Evolutionary conservation across 2,329 filamentous ascomycete genomes (phyloP).

Genomic region (Phialophora tarda): DNA sequence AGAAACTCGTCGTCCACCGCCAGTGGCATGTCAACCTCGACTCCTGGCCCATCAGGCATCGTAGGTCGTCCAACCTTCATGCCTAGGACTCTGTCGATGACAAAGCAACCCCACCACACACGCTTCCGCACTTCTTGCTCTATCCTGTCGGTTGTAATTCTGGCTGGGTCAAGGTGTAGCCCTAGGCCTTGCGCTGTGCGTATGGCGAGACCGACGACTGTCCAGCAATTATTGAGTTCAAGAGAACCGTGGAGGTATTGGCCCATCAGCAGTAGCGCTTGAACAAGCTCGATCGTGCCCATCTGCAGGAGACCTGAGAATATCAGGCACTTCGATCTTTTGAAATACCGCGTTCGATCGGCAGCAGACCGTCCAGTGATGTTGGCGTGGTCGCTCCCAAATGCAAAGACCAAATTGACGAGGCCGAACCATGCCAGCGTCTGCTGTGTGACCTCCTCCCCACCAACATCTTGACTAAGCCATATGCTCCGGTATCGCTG

Average conservation of each 20-base stretch:
- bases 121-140: conserved; percentile 13
- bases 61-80: conserved; percentile 15
- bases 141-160: conserved; percentile 5
- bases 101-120: conserved; percentile 17
- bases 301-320: conserved; percentile 15
- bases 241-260: conserved; percentile 11
- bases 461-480: conserved; percentile 14
- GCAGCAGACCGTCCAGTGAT: conserved; percentile 6
- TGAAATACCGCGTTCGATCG: conserved; percentile 17
- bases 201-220: conserved; percentile 13
- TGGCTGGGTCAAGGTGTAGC: conserved; percentile 14
- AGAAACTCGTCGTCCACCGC: conserved; percentile 17
- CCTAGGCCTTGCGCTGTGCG: conserved; percentile 15
- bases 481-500: conserved; percentile 8
- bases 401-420: conserved; percentile 14
- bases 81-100: conserved; percentile 11
- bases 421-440: conserved; percentile 12
- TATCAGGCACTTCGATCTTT: conserved; percentile 10
- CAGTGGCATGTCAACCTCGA: conserved; percentile 13
- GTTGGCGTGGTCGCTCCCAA: conserved; percentile 14
- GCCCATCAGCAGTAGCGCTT: conserved; percentile 16
- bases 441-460: conserved; percentile 11
- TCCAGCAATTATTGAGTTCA: conserved; percentile 14
- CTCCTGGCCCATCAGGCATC: conserved; percentile 11
- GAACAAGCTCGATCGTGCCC: conserved; percentile 14